Evolutionary conservation across 2,329 filamentous ascomycete genomes (phyloP).

Genomic region (Phyllosticta capitalensis): DNA sequence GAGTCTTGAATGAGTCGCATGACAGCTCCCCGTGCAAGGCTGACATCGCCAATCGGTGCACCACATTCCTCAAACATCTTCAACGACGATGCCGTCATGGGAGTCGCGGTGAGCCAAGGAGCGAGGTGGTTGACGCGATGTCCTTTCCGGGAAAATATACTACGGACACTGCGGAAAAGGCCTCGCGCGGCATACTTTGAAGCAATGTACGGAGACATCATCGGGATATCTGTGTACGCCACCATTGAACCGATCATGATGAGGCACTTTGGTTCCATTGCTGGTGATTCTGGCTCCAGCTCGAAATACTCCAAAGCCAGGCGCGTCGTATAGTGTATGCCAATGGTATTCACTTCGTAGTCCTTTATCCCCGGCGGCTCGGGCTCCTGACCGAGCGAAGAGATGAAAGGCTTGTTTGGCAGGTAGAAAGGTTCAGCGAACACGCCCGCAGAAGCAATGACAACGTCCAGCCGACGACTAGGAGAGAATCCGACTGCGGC

Average conservation of each 20-base stretch:
- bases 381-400: constrained; percentile 13
- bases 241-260: constrained; percentile 19
- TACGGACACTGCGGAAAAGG: constrained; percentile 17
- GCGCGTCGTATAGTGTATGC: constrained; percentile 19
- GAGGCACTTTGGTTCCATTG: constrained; percentile 13
- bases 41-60: not conserved
- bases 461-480: constrained; percentile 21
- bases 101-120: constrained; percentile 21
- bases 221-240: constrained; percentile 18
- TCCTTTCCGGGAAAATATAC: constrained; percentile 10
- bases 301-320: constrained; percentile 21
- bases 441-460: constrained; percentile 24
- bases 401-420: constrained; percentile 13
- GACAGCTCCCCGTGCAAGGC: not conserved
- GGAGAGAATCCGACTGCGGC: constrained; percentile 19
- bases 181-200: constrained; percentile 23
- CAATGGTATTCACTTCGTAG: constrained; percentile 18
- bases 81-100: constrained; percentile 9
- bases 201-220: constrained; percentile 18
- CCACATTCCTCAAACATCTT: not conserved
- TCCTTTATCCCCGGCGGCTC: constrained; percentile 15
- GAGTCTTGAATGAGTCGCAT: not conserved
- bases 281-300: constrained; percentile 12
- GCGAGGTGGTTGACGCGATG: constrained; percentile 20
- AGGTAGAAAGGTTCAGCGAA: constrained; percentile 19